These are phyloP conservation scores for Boletus eberwhitei DNA, from an alignment of 768 basidiomycete species.

Conservation along the genomic window DNA sequence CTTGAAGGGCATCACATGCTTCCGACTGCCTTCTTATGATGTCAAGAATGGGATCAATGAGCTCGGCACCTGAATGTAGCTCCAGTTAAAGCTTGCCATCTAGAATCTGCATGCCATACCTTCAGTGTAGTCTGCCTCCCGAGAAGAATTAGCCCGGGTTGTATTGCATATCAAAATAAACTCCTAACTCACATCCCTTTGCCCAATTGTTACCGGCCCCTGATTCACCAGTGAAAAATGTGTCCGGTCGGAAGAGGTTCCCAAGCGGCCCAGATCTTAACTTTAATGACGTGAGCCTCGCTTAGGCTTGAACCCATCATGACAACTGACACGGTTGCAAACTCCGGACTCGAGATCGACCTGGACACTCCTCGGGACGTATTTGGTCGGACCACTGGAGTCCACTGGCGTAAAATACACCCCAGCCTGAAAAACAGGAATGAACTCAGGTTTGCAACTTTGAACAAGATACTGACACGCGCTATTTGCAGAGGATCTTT, in stretches of 20 bases:
- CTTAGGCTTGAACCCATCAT: not conserved
- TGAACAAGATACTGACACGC: slow-evolving; percentile 47
- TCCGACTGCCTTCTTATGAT: slow-evolving; percentile 79
- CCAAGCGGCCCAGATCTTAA: slow-evolving; percentile 70
- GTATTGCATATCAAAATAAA: slow-evolving; percentile 1
- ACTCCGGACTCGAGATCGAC: slow-evolving; percentile 90
- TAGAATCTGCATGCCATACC: slow-evolving; percentile 40
- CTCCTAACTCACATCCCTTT: slow-evolving; percentile 72
- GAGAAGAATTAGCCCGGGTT: slow-evolving; percentile 18
- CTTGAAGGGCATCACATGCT: slow-evolving; percentile 81
- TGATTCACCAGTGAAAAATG: slow-evolving; percentile 60
- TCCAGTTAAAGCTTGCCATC: not conserved
- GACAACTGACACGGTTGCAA: slow-evolving; percentile 61
- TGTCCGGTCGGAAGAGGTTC: slow-evolving; percentile 81
- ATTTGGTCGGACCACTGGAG: slow-evolving; percentile 53
- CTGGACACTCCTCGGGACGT: slow-evolving; percentile 87
- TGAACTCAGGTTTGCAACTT: not conserved
- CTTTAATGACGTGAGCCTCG: slow-evolving; percentile 32
- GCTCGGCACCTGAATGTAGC: slow-evolving; percentile 68
- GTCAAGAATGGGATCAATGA: slow-evolving; percentile 83
- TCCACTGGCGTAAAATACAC: slow-evolving; percentile 82
- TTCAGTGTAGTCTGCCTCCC: slow-evolving; percentile 75
- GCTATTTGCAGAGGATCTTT: slow-evolving; percentile 71
- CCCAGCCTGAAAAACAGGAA: slow-evolving; percentile 47
- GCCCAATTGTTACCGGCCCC: slow-evolving; percentile 94